Conservation (phyloP, 768 basidiomycete genomes). For the Lactarius pseudohatsudake region DNA sequence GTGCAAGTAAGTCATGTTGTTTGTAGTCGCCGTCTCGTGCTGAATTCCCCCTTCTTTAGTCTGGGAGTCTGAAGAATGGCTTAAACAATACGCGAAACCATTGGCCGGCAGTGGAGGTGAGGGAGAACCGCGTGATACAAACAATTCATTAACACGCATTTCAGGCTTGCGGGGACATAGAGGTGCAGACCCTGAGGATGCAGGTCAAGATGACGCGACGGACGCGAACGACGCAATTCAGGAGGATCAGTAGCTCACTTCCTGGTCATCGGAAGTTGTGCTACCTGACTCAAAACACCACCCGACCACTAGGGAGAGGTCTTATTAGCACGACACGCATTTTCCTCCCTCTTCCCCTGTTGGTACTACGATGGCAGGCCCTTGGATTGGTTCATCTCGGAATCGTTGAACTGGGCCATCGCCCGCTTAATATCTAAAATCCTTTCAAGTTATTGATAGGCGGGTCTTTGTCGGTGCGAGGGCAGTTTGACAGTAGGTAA, state of each 20-base stretch:
- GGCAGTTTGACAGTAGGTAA: slow-evolving; percentile 67
- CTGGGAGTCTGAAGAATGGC: slow-evolving; percentile 97
- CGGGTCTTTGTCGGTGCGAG: slow-evolving; percentile 69
- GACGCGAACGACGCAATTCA: slow-evolving; percentile 39
- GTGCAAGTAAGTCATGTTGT: slow-evolving; percentile 59
- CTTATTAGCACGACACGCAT: slow-evolving; percentile 13
- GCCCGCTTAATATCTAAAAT: slow-evolving; percentile 88
- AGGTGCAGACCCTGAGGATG: slow-evolving; percentile 27
- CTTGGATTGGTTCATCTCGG: slow-evolving; percentile 47
- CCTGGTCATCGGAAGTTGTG: slow-evolving; percentile 9
- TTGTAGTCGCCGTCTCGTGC: slow-evolving; percentile 8
- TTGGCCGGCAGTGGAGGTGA: slow-evolving; percentile 71
- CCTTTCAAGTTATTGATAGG: slow-evolving; percentile 68
- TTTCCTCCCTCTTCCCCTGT: slow-evolving; percentile 6
- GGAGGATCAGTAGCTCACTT: slow-evolving; percentile 58
- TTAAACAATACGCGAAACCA: slow-evolving; percentile 77
- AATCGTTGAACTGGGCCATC: slow-evolving; percentile 69
- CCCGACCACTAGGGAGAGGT: slow-evolving; percentile 1
- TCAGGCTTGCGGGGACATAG: slow-evolving; percentile 52
- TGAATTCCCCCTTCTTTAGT: slow-evolving; percentile 47
- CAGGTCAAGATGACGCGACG: slow-evolving; percentile 34
- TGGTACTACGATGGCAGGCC: slow-evolving; percentile 42
- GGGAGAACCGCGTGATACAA: slow-evolving; percentile 16
- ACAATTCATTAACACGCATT: neutral
- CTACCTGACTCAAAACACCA: neutral